A percentile compares a stretch with the other conserved stretches of the same genome.
phyloP scores from a whole-genome alignment of 2,329 filamentous ascomycete species.

The Fusarium begoniae region DNA sequence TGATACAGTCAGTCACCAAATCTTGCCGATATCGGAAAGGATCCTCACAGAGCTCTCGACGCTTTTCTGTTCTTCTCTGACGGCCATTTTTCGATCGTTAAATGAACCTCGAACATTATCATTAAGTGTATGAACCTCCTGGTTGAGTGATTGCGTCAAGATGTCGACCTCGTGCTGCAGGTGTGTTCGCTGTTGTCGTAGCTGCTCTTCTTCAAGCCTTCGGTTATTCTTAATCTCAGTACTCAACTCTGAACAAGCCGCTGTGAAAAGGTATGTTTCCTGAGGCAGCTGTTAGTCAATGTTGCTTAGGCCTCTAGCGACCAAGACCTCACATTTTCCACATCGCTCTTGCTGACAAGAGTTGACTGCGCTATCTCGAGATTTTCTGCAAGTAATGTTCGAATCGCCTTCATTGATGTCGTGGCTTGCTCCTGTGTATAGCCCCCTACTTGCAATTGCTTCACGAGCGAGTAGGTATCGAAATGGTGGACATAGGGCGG shows the following conservation, averaged over 20 bases:
- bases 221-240: constrained; percentile 86
- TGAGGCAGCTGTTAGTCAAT: constrained; percentile 43
- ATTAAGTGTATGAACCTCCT: constrained; percentile 82
- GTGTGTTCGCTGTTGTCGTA: constrained; percentile 83
- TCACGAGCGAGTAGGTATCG: constrained; percentile 90
- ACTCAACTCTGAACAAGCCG: constrained; percentile 89
- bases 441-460: constrained; percentile 77
- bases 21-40: background rate
- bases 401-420: constrained; percentile 91
- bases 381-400: constrained; percentile 79
- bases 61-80: constrained; percentile 84
- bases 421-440: constrained; percentile 81
- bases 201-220: constrained; percentile 79
- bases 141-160: constrained; percentile 81
- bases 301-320: background rate
- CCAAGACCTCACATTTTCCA: constrained; percentile 74
- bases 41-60: constrained; percentile 79
- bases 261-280: constrained; percentile 92
- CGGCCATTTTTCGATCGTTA: constrained; percentile 93
- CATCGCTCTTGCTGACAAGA: constrained; percentile 88
- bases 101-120: constrained; percentile 97
- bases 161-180: constrained; percentile 97
- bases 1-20: constrained; percentile 11
- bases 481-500: constrained; percentile 94
- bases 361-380: constrained; percentile 81